phyloP scores from a whole-genome alignment of 1,139 yeast genomes.

The Debaryomyces nepalensis region DNA sequence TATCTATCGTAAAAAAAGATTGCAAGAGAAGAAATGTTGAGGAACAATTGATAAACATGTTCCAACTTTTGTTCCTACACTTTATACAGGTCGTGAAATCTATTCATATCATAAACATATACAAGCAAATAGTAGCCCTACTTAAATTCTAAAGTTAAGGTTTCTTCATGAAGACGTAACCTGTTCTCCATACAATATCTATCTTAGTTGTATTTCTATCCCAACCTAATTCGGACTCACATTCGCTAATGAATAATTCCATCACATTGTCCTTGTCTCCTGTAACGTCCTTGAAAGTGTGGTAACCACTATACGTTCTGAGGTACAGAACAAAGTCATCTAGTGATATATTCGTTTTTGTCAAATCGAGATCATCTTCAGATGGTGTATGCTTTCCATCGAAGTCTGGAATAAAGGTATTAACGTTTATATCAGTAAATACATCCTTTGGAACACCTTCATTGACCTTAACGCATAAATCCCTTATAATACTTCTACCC shows the following conservation, averaged over 20 bases:
- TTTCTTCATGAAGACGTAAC: constrained; percentile 42
- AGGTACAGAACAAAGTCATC: constrained; percentile 36
- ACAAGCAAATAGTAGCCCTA: background rate
- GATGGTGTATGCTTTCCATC: constrained; percentile 21
- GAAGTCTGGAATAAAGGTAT: constrained; percentile 30
- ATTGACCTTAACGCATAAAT: constrained; percentile 35
- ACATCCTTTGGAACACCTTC: constrained; percentile 34
- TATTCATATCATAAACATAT: background rate
- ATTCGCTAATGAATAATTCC: constrained; percentile 28
- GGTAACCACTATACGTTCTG: constrained; percentile 44
- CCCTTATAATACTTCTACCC: constrained; percentile 40
- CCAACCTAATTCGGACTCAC: constrained; percentile 37
- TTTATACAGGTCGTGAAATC: background rate
- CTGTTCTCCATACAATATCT: constrained; percentile 45
- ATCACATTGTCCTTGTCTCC: constrained; percentile 30
- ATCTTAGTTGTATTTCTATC: constrained; percentile 33
- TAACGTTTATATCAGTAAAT: constrained; percentile 33
- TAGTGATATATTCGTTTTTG: constrained; percentile 27
- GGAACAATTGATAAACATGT: background rate
- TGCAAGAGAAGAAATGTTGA: background rate
- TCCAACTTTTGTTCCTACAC: too few species aligned
- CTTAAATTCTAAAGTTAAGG: constrained; percentile 12
- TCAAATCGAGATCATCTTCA: constrained; percentile 30
- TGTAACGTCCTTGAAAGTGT: constrained; percentile 35
- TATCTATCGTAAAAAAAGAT: background rate